phyloP scores from a whole-genome alignment of 2,329 filamentous ascomycete species.

The Alternaria sp. region DNA sequence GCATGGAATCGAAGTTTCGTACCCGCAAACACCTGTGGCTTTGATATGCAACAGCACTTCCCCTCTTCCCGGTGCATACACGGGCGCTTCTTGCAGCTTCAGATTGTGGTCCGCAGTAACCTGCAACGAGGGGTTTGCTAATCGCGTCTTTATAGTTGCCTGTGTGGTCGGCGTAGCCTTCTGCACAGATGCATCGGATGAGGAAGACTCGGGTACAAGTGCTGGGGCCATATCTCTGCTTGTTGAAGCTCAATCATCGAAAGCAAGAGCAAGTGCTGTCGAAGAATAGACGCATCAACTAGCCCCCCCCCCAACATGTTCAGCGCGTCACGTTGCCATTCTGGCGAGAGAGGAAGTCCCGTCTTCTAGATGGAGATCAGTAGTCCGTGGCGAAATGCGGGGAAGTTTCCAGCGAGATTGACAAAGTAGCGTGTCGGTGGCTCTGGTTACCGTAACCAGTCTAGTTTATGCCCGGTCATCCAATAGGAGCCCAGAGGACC shows the following conservation, averaged over 20 bases:
- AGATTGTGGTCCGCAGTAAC: conserved; percentile 68
- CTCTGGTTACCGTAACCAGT: conserved; percentile 23
- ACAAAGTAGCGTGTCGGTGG: conserved; percentile 15
- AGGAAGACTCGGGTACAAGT: not conserved
- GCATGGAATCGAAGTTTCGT: conserved; percentile 16
- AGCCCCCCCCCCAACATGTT: conserved; percentile 3
- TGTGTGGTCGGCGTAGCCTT: conserved; percentile 21
- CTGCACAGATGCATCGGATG: conserved; percentile 19
- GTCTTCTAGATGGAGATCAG: not conserved
- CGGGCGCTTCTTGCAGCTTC: conserved; percentile 65
- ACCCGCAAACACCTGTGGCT: conserved; percentile 71
- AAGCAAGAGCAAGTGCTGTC: not conserved
- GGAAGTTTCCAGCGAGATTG: conserved; percentile 5
- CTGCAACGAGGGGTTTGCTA: conserved; percentile 64
- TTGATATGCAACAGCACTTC: conserved; percentile 70
- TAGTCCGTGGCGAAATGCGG: conserved; percentile 18
- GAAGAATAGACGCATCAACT: not conserved
- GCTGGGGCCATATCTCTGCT: conserved; percentile 18
- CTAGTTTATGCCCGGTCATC: not conserved
- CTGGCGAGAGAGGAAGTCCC: conserved; percentile 1
- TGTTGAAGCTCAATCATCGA: not conserved
- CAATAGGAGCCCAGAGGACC: conserved; percentile 10
- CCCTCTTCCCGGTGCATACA: conserved; percentile 61
- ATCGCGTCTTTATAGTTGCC: conserved; percentile 33
- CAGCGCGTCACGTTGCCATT: conserved; percentile 4